Evolutionary conservation across 179 eudicot genomes (phyloP).

Genomic region (Silene vulgaris): DNA sequence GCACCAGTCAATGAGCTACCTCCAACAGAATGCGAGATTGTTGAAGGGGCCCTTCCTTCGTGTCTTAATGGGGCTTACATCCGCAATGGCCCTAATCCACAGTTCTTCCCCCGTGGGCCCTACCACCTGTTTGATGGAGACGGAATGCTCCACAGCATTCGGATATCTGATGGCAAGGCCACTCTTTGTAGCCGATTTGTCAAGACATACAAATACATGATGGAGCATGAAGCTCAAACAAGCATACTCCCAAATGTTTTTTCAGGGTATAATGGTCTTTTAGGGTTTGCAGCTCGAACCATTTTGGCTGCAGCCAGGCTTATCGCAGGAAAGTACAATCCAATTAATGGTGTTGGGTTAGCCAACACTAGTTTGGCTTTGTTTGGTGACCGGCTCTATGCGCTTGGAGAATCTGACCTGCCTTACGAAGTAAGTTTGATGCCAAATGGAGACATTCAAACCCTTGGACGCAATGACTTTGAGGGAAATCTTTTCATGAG

Average conservation of each 20-base stretch:
- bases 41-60: conserved; percentile 48
- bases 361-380: conserved; percentile 63
- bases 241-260: conserved; percentile 50
- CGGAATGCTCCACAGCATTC: conserved; percentile 66
- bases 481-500: conserved; percentile 34
- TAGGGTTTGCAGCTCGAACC: conserved; percentile 46
- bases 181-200: conserved; percentile 71
- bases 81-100: conserved; percentile 81
- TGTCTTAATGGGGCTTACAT: conserved; percentile 72
- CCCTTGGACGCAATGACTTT: conserved; percentile 49
- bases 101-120: conserved; percentile 61
- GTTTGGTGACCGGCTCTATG: conserved; percentile 44
- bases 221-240: conserved; percentile 38
- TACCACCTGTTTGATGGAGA: conserved; percentile 80
- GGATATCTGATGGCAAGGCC: conserved; percentile 50
- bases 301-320: conserved; percentile 37
- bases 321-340: conserved; percentile 45
- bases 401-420: conserved; percentile 65
- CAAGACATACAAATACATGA: conserved; percentile 49
- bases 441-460: conserved; percentile 45
- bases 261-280: conserved; percentile 53
- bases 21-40: conserved; percentile 47
- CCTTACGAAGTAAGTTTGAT: conserved; percentile 49
- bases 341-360: conserved; percentile 46
- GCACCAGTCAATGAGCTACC: conserved; percentile 70